Evolutionary conservation across 305 asterid species (phyloP).

Genomic region (Caryopteris hybrid): DNA sequence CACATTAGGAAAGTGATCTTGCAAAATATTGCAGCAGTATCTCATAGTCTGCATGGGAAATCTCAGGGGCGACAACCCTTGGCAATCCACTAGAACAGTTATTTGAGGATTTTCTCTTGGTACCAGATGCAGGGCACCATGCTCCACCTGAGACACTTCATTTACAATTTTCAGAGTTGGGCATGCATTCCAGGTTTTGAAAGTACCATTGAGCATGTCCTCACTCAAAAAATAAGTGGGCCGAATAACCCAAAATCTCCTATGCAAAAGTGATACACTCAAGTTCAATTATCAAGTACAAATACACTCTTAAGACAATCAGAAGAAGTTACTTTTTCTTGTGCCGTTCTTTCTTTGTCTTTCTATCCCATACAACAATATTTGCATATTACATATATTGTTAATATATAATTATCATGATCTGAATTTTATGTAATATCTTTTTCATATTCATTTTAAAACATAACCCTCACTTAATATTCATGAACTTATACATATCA

Average conservation of each 20-base stretch:
- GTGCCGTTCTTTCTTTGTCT: not conserved
- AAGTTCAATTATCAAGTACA: too few relatives aligned
- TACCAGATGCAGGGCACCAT: constrained; percentile 68
- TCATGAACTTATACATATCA: not conserved
- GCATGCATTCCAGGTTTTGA: constrained; percentile 6
- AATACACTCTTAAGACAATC: not conserved
- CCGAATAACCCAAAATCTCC: not conserved
- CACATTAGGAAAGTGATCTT: constrained; percentile 86
- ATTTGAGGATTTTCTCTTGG: constrained; percentile 58
- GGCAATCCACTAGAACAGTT: constrained; percentile 84
- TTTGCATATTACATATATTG: not conserved
- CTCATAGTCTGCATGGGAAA: constrained; percentile 81
- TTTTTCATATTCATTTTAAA: not conserved
- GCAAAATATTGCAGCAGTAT: constrained; percentile 72
- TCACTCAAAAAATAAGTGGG: not conserved
- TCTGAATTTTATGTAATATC: not conserved
- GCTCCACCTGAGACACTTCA: constrained; percentile 97
- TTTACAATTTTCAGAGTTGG: constrained; percentile 19
- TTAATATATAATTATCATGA: not conserved
- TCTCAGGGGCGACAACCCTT: constrained; percentile 71
- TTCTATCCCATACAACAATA: not conserved
- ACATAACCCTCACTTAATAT: not conserved
- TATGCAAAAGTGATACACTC: too few relatives aligned
- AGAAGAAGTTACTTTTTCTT: not conserved
- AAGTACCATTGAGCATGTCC: too few relatives aligned